A percentile compares a stretch with the other conserved stretches of the same genome.
phyloP scores from a whole-genome alignment of 1,284 basidiomycete genomes.

The Rhodotorula sp. region DNA sequence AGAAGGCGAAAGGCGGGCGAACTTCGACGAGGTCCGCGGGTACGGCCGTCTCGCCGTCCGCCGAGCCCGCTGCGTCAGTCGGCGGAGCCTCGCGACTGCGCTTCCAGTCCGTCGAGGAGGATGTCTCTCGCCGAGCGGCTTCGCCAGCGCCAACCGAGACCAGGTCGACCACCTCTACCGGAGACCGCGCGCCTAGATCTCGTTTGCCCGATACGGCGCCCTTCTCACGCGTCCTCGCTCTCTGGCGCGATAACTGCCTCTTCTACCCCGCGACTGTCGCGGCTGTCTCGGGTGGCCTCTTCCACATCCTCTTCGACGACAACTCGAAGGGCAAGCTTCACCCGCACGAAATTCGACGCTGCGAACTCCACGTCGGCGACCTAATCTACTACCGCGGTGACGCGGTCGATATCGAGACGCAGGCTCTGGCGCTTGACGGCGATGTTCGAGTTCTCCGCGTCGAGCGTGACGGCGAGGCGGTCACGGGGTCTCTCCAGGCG shows the following conservation, averaged over 20 bases:
- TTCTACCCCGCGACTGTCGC: slow-evolving; percentile 26
- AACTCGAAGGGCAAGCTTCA: slow-evolving; percentile 17
- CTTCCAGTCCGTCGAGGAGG: not conserved
- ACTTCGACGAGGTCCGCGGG: not conserved
- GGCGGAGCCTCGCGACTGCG: slow-evolving; percentile 19
- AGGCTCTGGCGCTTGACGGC: not conserved
- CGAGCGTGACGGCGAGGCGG: not conserved
- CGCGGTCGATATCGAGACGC: slow-evolving; percentile 15
- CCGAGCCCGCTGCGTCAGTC: slow-evolving; percentile 5
- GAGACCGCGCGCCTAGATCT: not conserved
- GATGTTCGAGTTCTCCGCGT: slow-evolving; percentile 16
- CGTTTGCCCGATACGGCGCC: slow-evolving; percentile 20
- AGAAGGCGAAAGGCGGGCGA: not conserved
- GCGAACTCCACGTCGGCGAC: slow-evolving; percentile 29
- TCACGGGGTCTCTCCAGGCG: slow-evolving; percentile 9
- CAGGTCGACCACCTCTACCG: not conserved
- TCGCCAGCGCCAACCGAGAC: slow-evolving; percentile 2
- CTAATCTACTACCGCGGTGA: slow-evolving; percentile 13
- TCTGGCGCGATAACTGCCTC: slow-evolving; percentile 33
- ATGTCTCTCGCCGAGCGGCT: not conserved
- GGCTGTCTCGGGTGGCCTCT: not conserved
- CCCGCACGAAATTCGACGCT: slow-evolving; percentile 23
- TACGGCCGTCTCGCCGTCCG: not conserved
- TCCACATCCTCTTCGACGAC: slow-evolving; percentile 35
- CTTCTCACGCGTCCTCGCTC: slow-evolving; percentile 35